phyloP scores from a whole-genome alignment of 352 stramenopile species.

The Phytophthora crassamura region DNA sequence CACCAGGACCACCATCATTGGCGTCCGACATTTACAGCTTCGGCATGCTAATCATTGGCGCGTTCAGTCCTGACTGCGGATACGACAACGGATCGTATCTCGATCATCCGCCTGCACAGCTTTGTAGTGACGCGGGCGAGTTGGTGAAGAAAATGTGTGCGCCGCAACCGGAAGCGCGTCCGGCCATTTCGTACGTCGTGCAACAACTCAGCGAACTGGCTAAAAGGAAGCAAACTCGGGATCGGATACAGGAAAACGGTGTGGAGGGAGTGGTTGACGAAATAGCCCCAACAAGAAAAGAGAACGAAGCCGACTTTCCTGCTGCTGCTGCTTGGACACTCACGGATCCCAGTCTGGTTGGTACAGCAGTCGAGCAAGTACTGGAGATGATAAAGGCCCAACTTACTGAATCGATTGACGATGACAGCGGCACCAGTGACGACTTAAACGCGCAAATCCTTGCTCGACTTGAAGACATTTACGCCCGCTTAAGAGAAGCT shows the following conservation, averaged over 20 bases:
- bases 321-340: background rate
- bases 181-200: constrained; percentile 34
- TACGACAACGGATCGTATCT: background rate
- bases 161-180: constrained; percentile 18
- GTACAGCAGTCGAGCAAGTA: background rate
- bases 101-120: background rate
- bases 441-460: constrained; percentile 34
- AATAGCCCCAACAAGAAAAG: background rate
- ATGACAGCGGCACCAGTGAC: constrained; percentile 1
- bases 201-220: constrained; percentile 30
- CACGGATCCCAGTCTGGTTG: constrained; percentile 3
- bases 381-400: constrained; percentile 15
- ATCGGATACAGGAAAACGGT: background rate
- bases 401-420: background rate
- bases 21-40: constrained; percentile 40
- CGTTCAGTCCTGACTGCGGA: background rate
- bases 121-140: constrained; percentile 8
- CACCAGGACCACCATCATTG: constrained; percentile 25
- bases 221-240: background rate
- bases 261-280: background rate
- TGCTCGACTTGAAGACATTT: constrained; percentile 33
- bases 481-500: constrained; percentile 8
- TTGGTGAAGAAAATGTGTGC: constrained; percentile 40
- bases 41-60: constrained; percentile 33
- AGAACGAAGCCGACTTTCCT: background rate